phyloP scores from a whole-genome alignment of 1,284 basidiomycete genomes.

The Coniferiporia sulphurascens region DNA sequence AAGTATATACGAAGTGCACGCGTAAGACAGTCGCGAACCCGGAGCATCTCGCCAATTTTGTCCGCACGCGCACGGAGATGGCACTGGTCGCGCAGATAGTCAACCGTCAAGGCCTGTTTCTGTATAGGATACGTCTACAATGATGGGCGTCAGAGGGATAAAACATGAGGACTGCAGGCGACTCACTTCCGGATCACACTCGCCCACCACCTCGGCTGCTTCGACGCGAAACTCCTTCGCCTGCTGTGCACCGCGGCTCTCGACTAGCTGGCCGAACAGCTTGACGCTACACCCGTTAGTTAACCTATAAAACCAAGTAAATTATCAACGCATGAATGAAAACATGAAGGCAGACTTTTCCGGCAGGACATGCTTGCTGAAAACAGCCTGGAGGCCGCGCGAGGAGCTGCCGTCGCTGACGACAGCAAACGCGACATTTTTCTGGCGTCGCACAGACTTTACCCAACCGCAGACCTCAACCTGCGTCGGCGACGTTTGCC shows the following conservation, averaged over 20 bases:
- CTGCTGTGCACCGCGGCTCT: slow-evolving; percentile 68
- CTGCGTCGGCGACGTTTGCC: slow-evolving; percentile 3
- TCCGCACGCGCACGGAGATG: slow-evolving; percentile 82
- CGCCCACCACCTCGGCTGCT: slow-evolving; percentile 61
- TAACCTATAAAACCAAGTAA: slow-evolving; percentile 37
- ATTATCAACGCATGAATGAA: slow-evolving; percentile 21
- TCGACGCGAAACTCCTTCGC: slow-evolving; percentile 72
- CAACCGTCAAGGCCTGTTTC: slow-evolving; percentile 71
- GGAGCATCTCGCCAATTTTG: slow-evolving; percentile 65
- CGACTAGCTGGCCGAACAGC: slow-evolving; percentile 59
- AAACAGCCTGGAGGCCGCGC: slow-evolving; percentile 73
- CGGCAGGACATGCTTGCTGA: slow-evolving; percentile 35
- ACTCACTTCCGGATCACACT: slow-evolving; percentile 69
- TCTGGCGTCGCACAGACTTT: slow-evolving; percentile 79
- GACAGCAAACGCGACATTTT: slow-evolving; percentile 80
- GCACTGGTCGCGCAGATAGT: slow-evolving; percentile 77
- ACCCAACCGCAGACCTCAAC: slow-evolving; percentile 71
- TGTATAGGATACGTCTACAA: slow-evolving; percentile 79
- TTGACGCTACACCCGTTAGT: slow-evolving; percentile 72
- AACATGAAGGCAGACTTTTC: not conserved
- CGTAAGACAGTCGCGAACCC: slow-evolving; percentile 59
- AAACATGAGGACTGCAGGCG: not conserved
- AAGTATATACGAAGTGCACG: slow-evolving; percentile 59
- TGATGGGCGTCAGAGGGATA: not conserved
- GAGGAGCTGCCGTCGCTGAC: slow-evolving; percentile 77